These are phyloP conservation scores for Cyberlindnera veronae DNA, from an alignment of 805 yeast genomes.

Conservation along the genomic window DNA sequence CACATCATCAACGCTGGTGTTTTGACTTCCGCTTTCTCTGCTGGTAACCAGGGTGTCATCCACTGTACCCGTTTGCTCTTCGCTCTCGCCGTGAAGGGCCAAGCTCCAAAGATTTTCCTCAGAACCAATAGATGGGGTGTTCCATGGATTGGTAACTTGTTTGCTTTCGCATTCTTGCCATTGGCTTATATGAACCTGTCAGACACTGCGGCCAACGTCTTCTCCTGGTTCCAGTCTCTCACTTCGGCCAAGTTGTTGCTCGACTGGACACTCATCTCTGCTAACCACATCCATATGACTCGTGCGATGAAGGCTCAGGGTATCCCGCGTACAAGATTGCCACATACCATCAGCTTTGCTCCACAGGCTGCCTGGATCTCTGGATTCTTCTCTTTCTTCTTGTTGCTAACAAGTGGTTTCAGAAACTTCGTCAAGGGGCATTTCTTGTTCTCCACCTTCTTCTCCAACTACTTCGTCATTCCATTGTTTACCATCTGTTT, in stretches of 20 bases:
- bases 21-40: constrained; percentile 38
- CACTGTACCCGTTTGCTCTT: constrained; percentile 34
- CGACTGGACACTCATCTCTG: constrained; percentile 32
- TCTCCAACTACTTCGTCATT: constrained; percentile 20
- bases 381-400: constrained; percentile 24
- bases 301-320: constrained; percentile 40
- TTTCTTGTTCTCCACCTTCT: constrained; percentile 19
- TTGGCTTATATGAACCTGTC: constrained; percentile 35
- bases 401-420: constrained; percentile 36
- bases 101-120: constrained; percentile 32
- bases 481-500: constrained; percentile 30
- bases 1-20: constrained; percentile 37
- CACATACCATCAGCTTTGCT: constrained; percentile 16
- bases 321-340: constrained; percentile 19
- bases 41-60: constrained; percentile 32
- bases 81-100: no score
- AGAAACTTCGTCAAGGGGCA: constrained; percentile 32
- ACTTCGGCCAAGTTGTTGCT: no score
- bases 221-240: constrained; percentile 34
- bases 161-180: constrained; percentile 31
- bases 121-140: constrained; percentile 34
- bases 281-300: constrained; percentile 31
- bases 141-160: constrained; percentile 32
- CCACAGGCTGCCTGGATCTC: constrained; percentile 34
- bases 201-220: constrained; percentile 29